Evolutionary conservation across 2,329 filamentous ascomycete species (phyloP).

Genomic region (Colletotrichum sp.): DNA sequence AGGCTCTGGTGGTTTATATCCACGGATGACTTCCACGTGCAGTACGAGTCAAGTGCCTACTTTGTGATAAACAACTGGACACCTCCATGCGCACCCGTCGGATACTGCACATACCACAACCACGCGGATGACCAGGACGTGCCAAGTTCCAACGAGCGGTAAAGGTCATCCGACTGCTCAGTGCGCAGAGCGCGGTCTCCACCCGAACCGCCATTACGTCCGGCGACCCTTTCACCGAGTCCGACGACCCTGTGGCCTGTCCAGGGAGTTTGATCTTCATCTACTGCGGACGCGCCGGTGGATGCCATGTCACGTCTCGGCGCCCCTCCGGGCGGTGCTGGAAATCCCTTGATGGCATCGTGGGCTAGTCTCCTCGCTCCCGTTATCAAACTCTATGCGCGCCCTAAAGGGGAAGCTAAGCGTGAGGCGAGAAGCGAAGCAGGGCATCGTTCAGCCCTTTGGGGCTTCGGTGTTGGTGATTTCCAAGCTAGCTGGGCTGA

Average conservation of each 20-base stretch:
- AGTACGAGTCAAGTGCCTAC: not conserved
- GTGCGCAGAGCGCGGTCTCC: not conserved
- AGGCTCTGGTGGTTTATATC: conserved; percentile 16
- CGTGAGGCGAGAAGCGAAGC: not conserved
- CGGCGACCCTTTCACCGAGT: not conserved
- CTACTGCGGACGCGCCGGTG: not conserved
- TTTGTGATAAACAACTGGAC: not conserved
- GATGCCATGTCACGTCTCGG: conserved; percentile 11
- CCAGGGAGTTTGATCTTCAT: conserved; percentile 10
- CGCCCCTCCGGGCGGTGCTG: conserved; percentile 14
- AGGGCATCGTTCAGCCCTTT: conserved; percentile 7
- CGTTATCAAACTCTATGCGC: conserved; percentile 1
- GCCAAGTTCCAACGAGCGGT: not conserved
- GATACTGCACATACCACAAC: not conserved
- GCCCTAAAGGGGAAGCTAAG: not conserved
- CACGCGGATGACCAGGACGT: not conserved
- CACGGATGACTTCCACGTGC: not conserved
- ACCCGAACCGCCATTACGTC: not conserved
- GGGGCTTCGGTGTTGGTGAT: not conserved
- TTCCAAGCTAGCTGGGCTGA: conserved; percentile 4
- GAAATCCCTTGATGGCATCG: not conserved
- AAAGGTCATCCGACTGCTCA: not conserved
- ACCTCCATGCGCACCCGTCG: not conserved
- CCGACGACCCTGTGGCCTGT: not conserved
- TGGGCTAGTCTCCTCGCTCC: not conserved